phyloP scores from a whole-genome alignment of 768 basidiomycete genomes.

The Serendipita sp. region DNA sequence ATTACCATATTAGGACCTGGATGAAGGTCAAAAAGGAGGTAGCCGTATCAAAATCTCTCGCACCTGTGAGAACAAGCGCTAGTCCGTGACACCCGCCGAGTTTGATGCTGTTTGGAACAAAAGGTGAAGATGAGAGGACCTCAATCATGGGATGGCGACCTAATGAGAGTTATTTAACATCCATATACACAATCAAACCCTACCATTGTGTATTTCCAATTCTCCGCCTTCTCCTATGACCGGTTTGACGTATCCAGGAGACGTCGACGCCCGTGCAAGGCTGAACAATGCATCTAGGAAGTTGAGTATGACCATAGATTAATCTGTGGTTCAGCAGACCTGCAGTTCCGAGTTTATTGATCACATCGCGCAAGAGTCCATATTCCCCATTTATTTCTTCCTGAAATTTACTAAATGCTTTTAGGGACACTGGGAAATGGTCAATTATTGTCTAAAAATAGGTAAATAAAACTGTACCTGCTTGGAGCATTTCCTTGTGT shows the following conservation, averaged over 20 bases:
- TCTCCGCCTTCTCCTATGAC: conserved; percentile 43
- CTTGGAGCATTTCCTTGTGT: conserved; percentile 53
- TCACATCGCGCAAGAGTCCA: conserved; percentile 49
- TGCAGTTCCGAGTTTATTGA: conserved; percentile 64
- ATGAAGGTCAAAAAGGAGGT: conserved; percentile 4
- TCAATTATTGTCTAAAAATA: not conserved
- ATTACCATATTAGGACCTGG: conserved; percentile 28
- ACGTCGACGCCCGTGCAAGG: conserved; percentile 62
- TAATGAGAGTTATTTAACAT: not conserved
- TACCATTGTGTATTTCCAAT: conserved; percentile 58
- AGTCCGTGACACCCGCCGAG: conserved; percentile 40
- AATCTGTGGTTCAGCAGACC: conserved; percentile 10
- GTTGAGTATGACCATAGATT: not conserved
- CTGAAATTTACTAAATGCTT: not conserved
- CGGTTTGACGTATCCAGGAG: conserved; percentile 64
- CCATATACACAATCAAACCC: not conserved
- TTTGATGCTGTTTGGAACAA: conserved; percentile 64
- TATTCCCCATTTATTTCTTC: conserved; percentile 27
- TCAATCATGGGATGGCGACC: conserved; percentile 89
- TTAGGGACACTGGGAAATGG: not conserved
- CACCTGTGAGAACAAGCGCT: conserved; percentile 65
- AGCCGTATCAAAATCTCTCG: conserved; percentile 28
- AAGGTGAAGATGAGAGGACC: conserved; percentile 55
- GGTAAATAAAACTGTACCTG: conserved; percentile 19
- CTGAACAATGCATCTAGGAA: conserved; percentile 62